Percentiles rank a stretch among this genome's conserved stretches.
Conservation (phyloP, 202 grass and related monocot species). For the Panicum hallii region DNA sequence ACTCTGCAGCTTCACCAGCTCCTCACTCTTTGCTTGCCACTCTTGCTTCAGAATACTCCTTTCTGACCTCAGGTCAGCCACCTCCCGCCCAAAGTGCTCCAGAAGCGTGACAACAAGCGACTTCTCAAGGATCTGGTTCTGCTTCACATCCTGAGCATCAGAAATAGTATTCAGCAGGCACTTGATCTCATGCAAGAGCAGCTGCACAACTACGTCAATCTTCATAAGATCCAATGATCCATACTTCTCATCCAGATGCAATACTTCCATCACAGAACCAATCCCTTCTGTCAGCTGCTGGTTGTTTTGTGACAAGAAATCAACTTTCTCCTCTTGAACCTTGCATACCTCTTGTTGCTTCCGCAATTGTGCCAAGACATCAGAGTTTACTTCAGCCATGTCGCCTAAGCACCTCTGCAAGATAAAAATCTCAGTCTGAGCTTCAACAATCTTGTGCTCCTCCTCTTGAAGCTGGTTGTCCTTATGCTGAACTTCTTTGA, state of each 20-base stretch:
- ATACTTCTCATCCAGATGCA: conserved; percentile 83
- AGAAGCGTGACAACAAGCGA: conserved; percentile 86
- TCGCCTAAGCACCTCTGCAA: conserved; percentile 77
- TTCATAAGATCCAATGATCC: conserved; percentile 69
- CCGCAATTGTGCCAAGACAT: conserved; percentile 41
- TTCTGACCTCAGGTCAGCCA: conserved; percentile 79
- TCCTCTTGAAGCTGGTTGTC: conserved; percentile 71
- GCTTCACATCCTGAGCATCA: conserved; percentile 84
- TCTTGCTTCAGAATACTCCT: conserved; percentile 72
- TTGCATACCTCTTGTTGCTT: conserved; percentile 50
- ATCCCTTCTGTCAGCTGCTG: conserved; percentile 70
- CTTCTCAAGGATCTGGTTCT: conserved; percentile 88
- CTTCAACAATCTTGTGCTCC: conserved; percentile 64
- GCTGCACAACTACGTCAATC: conserved; percentile 84
- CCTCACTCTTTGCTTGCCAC: conserved; percentile 59
- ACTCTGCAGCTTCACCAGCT: conserved; percentile 60
- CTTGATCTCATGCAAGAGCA: conserved; percentile 85
- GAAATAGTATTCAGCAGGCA: conserved; percentile 74
- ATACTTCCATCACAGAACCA: conserved; percentile 65
- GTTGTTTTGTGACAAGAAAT: conserved; percentile 57
- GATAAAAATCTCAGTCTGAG: conserved; percentile 77
- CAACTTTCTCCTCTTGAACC: conserved; percentile 43
- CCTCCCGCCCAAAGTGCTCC: conserved; percentile 80
- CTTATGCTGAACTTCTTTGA: conserved; percentile 54
- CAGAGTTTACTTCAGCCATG: conserved; percentile 68